A percentile compares a stretch with the other conserved stretches of the same genome.
Evolutionary conservation across 1,139 yeast species (phyloP).

Genomic region (Chernovozyma aurita): DNA sequence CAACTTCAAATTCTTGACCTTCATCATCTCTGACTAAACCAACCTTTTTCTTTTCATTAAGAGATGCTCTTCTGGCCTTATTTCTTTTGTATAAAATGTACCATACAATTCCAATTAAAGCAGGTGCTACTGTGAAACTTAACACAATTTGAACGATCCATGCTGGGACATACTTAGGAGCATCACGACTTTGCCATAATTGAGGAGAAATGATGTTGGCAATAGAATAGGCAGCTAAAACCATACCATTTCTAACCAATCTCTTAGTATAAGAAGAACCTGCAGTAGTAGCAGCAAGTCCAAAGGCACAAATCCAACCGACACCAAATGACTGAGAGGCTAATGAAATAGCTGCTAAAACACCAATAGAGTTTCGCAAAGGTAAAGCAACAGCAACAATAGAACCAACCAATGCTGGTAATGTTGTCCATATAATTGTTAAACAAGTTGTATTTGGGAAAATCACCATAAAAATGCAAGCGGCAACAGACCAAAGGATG

Average conservation of each 20-base stretch:
- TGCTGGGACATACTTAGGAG: conserved; percentile 30
- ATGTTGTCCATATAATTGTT: conserved; percentile 19
- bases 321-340: conserved; percentile 19
- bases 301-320: conserved; percentile 19
- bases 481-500: conserved; percentile 26
- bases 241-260: conserved; percentile 19
- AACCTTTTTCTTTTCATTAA: conserved; percentile 9
- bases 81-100: conserved; percentile 35
- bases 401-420: conserved; percentile 43
- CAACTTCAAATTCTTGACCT: conserved; percentile 27
- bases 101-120: conserved; percentile 32
- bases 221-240: conserved; percentile 19
- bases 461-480: conserved; percentile 19
- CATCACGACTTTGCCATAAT: conserved; percentile 17
- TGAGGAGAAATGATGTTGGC: conserved; percentile 25
- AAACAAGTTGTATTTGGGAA: conserved; percentile 16
- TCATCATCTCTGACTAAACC: conserved; percentile 24
- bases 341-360: conserved; percentile 28
- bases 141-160: conserved; percentile 53
- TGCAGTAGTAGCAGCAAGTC: conserved; percentile 21
- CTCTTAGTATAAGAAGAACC: conserved; percentile 22
- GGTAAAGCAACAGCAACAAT: conserved; percentile 40
- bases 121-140: conserved; percentile 39
- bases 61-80: conserved; percentile 18
- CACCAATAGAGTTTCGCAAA: conserved; percentile 36